These are phyloP conservation scores for Coemansia sp. DNA, from an alignment of 192 early-diverging fungal genomes.

Conservation along the genomic window DNA sequence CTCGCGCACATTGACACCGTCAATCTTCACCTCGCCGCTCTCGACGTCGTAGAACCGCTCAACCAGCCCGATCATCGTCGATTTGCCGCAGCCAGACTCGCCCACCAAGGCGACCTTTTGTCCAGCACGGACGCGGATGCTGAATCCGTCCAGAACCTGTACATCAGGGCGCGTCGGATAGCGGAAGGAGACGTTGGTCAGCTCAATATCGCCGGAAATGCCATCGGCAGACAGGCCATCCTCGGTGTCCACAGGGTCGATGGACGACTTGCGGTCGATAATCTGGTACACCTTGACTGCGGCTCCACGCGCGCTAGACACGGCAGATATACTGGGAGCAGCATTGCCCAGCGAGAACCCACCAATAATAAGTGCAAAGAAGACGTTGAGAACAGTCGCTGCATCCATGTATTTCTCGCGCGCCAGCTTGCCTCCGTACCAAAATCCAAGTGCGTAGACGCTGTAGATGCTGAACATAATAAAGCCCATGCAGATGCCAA, in stretches of 20 bases:
- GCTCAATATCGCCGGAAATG: constrained; percentile 70
- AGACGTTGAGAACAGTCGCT: constrained; percentile 75
- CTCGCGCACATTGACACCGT: constrained; percentile 75
- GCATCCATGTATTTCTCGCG: constrained; percentile 52
- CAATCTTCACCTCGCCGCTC: constrained; percentile 64
- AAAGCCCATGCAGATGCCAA: constrained; percentile 70
- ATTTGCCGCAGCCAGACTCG: constrained; percentile 84
- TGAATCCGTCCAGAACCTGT: constrained; percentile 73
- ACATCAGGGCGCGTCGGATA: constrained; percentile 89
- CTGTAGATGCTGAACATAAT: constrained; percentile 78
- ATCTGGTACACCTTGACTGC: constrained; percentile 78
- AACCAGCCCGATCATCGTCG: constrained; percentile 80
- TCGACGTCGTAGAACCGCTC: constrained; percentile 83
- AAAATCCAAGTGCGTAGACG: constrained; percentile 82
- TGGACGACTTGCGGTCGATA: constrained; percentile 80
- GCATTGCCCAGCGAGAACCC: constrained; percentile 71
- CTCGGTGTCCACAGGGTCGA: constrained; percentile 63
- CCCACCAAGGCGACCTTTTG: constrained; percentile 91
- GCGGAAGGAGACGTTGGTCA: constrained; percentile 75
- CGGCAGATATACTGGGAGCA: constrained; percentile 72
- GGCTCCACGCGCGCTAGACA: constrained; percentile 80
- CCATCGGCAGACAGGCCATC: constrained; percentile 44
- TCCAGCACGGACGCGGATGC: constrained; percentile 73
- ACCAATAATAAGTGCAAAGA: constrained; percentile 90
- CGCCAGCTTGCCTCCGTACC: constrained; percentile 75